Evolutionary conservation across 805 yeast genomes (phyloP), one percentile per base, ranked within the genome.

Genomic region (Pichia gijzeniarum): DNA sequence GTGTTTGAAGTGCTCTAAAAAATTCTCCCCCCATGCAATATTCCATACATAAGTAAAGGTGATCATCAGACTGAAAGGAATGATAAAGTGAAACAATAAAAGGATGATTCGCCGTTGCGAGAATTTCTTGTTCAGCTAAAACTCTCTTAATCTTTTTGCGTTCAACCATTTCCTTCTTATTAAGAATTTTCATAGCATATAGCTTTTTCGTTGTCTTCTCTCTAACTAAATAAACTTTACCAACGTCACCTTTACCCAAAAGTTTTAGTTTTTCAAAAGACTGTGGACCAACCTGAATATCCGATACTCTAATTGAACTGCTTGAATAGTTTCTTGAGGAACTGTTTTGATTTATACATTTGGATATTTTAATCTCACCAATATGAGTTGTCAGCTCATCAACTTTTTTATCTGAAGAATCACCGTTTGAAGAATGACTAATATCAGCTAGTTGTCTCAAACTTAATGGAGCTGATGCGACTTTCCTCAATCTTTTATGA

Each of bases 11-110:
- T 0, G 98, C 99, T 48, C 98, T 71, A 71, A 93, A 93, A 58
- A 93, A 93, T 66, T 95, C 99, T 38, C 99, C 99, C 27, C 99
- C 99, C 89, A 93, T 88, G 60, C 99, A 93, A 59, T 91, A 93
- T 62, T 93, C 99, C 96, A 95, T 91, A 65, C 99, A 93, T 35
- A 93, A 74, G 56, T 89, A 93, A 10, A 93, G 66, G 59, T 85
- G 80, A 56, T 90, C 97, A 48, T 87, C 93, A 4, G 95, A 84
- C 66, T 93, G 99, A 69, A 93, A 93, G 0, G 96, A 89, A 64
- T 93, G 99, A 59, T 93, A 91, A 21, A 93, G 70, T 0, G 99
- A 88, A 27, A 93, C 98, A 54, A 93, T 95, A 59, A 95, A 93
- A 0, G 99, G 99, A 64, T 95, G 98, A 61, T 90, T 89, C 31